Base-by-base conservation (phyloP, 352 stramenopile genomes). In the Pythium sp. region DNA sequence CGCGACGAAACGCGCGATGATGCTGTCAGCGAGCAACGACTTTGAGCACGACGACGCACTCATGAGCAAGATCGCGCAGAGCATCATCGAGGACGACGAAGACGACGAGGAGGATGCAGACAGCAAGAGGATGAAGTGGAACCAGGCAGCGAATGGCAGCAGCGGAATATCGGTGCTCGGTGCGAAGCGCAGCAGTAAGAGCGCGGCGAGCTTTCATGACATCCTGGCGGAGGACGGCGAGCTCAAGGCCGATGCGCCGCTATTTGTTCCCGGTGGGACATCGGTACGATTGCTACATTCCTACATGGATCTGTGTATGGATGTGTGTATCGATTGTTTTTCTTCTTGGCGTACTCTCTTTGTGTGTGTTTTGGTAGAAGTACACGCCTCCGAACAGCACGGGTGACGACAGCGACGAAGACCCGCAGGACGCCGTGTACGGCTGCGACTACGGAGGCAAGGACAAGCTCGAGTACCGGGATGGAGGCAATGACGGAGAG, bases 201-300 rank as follows among this genome's bases (percentile, higher is more conserved):
- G n/a, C 11, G 38, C 62, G 49, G 11, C 8, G 18, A 55, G 55
- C 38, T 80, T 86, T 41, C 77, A 76, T 62, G 70, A 71, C 30
- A 68, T 85, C 11, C 43, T 82, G 43, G 68, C 68, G 0, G 72
- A 75, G 22, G 82, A 80, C n/a, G 71, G 75, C 28, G 82, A 93
- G 71, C 78, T 93, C 26, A 93, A 93, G 72, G 83, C 83, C 0
- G 89, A 84, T 14, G 86, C 86, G 28, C 83, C 81, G 41, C 76
- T 82, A 43, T 93, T 93, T 74, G 78, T 93, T 14, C 86, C 86
- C 12, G 74, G 80, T 54, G 26, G 58, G 8, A 53, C 41, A 26
- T 55, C 64, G 64, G 64, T 69, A 58, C 20, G 64, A 32, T 34
- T 15, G 22, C 15, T 12, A 22, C 36, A 55, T 7, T 30, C 54